phyloP scores from a whole-genome alignment of 2,329 filamentous ascomycete genomes.

The Paracamarosporium sp. region DNA sequence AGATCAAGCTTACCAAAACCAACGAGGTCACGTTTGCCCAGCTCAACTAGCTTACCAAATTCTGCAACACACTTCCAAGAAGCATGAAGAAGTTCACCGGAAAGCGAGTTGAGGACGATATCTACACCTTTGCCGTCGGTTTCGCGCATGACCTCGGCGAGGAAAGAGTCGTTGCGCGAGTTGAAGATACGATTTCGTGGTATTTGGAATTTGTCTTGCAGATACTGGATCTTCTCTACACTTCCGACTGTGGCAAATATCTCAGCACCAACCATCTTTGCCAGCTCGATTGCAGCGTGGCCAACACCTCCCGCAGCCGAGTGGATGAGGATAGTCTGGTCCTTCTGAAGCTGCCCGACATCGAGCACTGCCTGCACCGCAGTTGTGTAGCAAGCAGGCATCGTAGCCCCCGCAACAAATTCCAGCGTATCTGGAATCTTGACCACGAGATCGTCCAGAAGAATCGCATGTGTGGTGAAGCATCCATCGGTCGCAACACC shows the following conservation, averaged over 20 bases:
- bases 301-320: neutral
- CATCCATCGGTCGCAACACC: too few relatives aligned
- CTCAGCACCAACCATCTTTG: neutral
- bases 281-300: neutral
- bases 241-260: neutral
- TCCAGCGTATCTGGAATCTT: constrained; percentile 9
- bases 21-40: neutral
- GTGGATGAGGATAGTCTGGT: constrained; percentile 8
- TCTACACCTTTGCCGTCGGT: neutral
- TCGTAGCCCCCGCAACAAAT: constrained; percentile 11
- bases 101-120: neutral
- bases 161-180: neutral
- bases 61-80: neutral
- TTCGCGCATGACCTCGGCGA: neutral
- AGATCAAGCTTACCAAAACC: neutral
- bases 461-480: neutral
- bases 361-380: constrained; percentile 12
- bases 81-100: neutral
- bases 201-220: neutral
- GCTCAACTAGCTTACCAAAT: neutral
- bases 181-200: neutral
- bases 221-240: neutral
- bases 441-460: neutral
- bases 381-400: constrained; percentile 18
- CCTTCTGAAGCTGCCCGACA: constrained; percentile 9